Base-by-base conservation (phyloP, 2,329 filamentous ascomycete genomes). In the Polychaeton citri region DNA sequence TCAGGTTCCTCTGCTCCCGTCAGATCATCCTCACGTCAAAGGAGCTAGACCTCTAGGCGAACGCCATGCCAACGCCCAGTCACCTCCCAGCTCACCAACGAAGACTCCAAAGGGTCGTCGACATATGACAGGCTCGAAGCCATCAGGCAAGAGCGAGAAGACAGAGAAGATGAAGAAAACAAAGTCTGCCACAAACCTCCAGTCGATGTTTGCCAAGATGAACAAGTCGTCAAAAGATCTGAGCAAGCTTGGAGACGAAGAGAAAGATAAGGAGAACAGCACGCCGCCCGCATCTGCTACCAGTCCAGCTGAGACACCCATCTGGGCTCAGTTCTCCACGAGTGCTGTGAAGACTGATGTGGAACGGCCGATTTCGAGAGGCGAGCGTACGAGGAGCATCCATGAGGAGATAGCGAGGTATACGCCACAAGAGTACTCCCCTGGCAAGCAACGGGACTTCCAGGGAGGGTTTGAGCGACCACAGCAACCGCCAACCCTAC, bases 171-270 rank as follows among this genome's bases (percentile, higher is more conserved):
- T 46, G 3, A 76, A 74, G 57, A 92, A 88, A 64, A 73, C 73
- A 24, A 93, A 88, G 58, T 93, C 87, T 0, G 72, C 81, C 3
- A 81, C 81, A 20, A 92, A 86, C 54, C 68, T 96, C n/a, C 75
- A 76, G 1, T 76, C 71, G 4, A 71, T 95, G 37, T 71, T 94
- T 35, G 76, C 76, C 38, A 78, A 80, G 38, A 75, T 77, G 40
- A 85, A 80, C 33, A 49, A 53, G 54, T 85, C 83, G 7, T 69
- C 77, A 36, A 83, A 78, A 51, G 63, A 69, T 36, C 61, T 61
- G 21, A 71, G 74, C 5, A 64, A 68, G 36, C 58, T 64, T 17
- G 24, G 24, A 10, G 15, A 28, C 15, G 65, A 63, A 26, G 57
- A 61, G 19, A 79, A 73, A 49, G 79, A 88, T 56, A 93, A 93